Evolutionary conservation across 805 yeast species (phyloP).

Genomic region (Yamadazyma takamatsuzukensis): DNA sequence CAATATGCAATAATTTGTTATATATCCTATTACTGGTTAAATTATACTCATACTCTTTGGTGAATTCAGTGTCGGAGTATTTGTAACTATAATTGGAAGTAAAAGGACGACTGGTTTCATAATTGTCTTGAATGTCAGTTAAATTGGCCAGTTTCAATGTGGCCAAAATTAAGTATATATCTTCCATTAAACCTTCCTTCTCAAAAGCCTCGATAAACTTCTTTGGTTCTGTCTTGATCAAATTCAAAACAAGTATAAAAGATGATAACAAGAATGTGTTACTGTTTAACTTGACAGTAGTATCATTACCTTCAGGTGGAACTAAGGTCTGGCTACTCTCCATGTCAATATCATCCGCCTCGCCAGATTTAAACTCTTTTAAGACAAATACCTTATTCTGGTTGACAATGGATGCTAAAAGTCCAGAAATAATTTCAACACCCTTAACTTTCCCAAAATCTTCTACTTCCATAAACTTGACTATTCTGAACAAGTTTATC

Average conservation of each 20-base stretch:
- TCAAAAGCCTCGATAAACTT: slow-evolving; percentile 49
- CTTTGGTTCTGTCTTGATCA: slow-evolving; percentile 7
- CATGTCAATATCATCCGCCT: slow-evolving; percentile 6
- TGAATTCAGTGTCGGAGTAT: slow-evolving; percentile 28
- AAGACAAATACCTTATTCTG: slow-evolving; percentile 39
- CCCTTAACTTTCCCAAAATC: slow-evolving; percentile 28
- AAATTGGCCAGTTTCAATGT: slow-evolving; percentile 12
- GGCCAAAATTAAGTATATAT: slow-evolving; percentile 35
- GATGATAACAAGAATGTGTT: slow-evolving; percentile 49
- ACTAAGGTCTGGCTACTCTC: slow-evolving; percentile 3
- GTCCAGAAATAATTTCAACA: slow-evolving; percentile 37
- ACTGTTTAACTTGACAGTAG: slow-evolving; percentile 20
- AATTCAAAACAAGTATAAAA: slow-evolving; percentile 8
- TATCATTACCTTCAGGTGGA: slow-evolving; percentile 11
- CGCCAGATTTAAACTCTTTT: slow-evolving; percentile 8
- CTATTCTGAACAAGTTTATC: slow-evolving; percentile 50
- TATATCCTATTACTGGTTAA: slow-evolving; percentile 15
- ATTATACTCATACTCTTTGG: slow-evolving; percentile 21
- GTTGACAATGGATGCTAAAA: slow-evolving; percentile 60
- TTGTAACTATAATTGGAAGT: slow-evolving; percentile 18
- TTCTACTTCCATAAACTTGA: slow-evolving; percentile 34
- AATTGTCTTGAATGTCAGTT: slow-evolving; percentile 9
- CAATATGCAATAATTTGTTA: slow-evolving; percentile 13
- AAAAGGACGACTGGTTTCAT: slow-evolving; percentile 12
- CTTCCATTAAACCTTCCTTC: slow-evolving; percentile 69